Evolutionary conservation across 2,329 filamentous ascomycete genomes (phyloP).

Genomic region (Drechslerella coelobrocha): DNA sequence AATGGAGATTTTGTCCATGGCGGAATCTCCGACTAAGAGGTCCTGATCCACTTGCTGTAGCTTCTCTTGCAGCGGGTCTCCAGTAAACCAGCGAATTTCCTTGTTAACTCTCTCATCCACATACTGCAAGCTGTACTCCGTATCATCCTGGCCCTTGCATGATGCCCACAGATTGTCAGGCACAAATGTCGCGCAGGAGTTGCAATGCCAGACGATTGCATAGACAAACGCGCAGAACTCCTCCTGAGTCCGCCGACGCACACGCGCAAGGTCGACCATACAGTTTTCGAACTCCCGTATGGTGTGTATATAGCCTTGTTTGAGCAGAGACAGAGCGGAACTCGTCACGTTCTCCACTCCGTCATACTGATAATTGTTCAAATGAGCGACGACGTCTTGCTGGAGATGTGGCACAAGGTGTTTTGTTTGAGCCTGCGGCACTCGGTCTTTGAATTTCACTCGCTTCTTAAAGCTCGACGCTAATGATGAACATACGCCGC

Average conservation of each 20-base stretch:
- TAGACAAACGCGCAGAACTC: slow-evolving; percentile 45
- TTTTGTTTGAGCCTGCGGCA: neutral
- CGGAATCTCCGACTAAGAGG: slow-evolving; percentile 9
- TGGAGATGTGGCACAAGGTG: slow-evolving; percentile 39
- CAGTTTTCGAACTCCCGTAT: slow-evolving; percentile 46
- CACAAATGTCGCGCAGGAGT: slow-evolving; percentile 47
- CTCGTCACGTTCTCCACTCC: slow-evolving; percentile 31
- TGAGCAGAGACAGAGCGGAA: slow-evolving; percentile 31
- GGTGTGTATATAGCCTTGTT: slow-evolving; percentile 37
- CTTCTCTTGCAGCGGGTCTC: slow-evolving; percentile 9
- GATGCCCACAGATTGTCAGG: slow-evolving; percentile 38
- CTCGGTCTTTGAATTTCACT: slow-evolving; percentile 42
- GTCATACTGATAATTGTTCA: slow-evolving; percentile 26
- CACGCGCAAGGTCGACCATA: slow-evolving; percentile 31
- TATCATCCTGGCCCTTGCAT: slow-evolving; percentile 24
- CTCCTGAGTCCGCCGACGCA: slow-evolving; percentile 29
- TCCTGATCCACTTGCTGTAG: slow-evolving; percentile 14
- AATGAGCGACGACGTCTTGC: slow-evolving; percentile 27
- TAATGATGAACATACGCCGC: slow-evolving; percentile 33
- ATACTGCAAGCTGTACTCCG: slow-evolving; percentile 44
- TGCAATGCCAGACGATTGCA: slow-evolving; percentile 46
- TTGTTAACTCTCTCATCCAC: slow-evolving; percentile 32
- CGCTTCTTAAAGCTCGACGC: slow-evolving; percentile 44
- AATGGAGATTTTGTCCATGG: slow-evolving; percentile 7
- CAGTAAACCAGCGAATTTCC: slow-evolving; percentile 37